Evolutionary conservation across 2,329 filamentous ascomycete species (phyloP).

Genomic region (Keithomyces neogunnii): DNA sequence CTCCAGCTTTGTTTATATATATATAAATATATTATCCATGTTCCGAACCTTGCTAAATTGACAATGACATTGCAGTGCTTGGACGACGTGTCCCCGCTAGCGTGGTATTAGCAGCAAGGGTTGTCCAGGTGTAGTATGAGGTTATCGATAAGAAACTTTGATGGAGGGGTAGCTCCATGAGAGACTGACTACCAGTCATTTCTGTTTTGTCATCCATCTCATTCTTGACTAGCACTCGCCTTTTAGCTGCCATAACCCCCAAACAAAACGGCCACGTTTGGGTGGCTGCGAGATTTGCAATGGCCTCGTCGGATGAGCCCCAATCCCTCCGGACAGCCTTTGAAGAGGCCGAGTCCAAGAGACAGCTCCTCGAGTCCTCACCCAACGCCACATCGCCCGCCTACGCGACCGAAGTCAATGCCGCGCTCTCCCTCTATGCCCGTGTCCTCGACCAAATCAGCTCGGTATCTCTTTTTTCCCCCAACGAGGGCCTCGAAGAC

Average conservation of each 20-base stretch:
- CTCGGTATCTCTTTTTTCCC: slow-evolving; percentile 74
- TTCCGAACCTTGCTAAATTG: not conserved
- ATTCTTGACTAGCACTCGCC: not conserved
- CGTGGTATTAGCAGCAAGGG: too few relatives aligned
- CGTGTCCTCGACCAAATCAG: slow-evolving; percentile 62
- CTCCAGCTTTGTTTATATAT: not conserved
- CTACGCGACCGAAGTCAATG: slow-evolving; percentile 59
- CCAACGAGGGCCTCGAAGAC: slow-evolving; percentile 85
- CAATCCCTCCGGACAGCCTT: slow-evolving; percentile 43
- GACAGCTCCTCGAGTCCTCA: slow-evolving; percentile 52
- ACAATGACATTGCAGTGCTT: not conserved
- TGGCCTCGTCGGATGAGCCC: slow-evolving; percentile 28
- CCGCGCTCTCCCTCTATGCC: slow-evolving; percentile 63
- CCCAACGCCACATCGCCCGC: slow-evolving; percentile 54
- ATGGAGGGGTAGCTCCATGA: not conserved
- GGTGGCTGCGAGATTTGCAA: not conserved
- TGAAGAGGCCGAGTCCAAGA: slow-evolving; percentile 40
- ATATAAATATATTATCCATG: too few relatives aligned
- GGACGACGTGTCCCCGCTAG: too few relatives aligned
- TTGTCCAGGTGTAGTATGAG: not conserved
- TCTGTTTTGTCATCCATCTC: too few relatives aligned
- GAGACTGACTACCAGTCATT: too few relatives aligned
- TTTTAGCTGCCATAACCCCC: not conserved
- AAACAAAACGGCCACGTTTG: not conserved
- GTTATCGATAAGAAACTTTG: not conserved